Percentiles rank a stretch among this genome's conserved stretches.
Evolutionary conservation across 2,329 filamentous ascomycete genomes (phyloP).

Genomic region (Diaporthe ampelina): DNA sequence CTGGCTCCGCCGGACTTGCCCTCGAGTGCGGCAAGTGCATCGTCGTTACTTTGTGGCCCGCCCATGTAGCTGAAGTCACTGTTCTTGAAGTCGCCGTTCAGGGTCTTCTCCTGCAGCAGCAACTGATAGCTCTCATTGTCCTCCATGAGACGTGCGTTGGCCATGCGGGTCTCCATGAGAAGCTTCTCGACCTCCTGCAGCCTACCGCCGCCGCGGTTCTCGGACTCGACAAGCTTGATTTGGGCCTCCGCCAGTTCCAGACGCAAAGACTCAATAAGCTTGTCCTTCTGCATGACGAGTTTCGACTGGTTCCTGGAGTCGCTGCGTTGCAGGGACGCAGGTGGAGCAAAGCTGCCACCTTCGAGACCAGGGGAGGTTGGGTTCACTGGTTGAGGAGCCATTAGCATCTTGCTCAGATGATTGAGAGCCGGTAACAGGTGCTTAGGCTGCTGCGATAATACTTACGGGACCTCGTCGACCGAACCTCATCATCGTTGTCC

Average conservation of each 20-base stretch:
- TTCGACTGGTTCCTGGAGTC: slow-evolving; percentile 92
- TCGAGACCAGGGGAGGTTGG: slow-evolving; percentile 79
- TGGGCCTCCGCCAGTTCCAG: slow-evolving; percentile 95
- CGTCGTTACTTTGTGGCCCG: slow-evolving; percentile 69
- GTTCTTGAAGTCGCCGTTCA: slow-evolving; percentile 92
- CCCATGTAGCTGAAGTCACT: slow-evolving; percentile 82
- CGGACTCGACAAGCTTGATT: slow-evolving; percentile 93
- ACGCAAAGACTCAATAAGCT: slow-evolving; percentile 91
- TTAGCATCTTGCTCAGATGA: slow-evolving; percentile 9
- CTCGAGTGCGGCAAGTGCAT: slow-evolving; percentile 75
- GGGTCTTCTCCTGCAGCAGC: slow-evolving; percentile 91
- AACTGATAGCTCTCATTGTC: slow-evolving; percentile 99
- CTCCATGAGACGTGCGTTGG: slow-evolving; percentile 96
- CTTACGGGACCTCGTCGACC: slow-evolving; percentile 72
- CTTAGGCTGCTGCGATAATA: slow-evolving; percentile 32
- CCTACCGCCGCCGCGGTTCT: slow-evolving; percentile 90
- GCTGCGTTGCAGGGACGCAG: slow-evolving; percentile 86
- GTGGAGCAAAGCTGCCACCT: slow-evolving; percentile 85
- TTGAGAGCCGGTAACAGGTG: not conserved
- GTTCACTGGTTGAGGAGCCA: slow-evolving; percentile 50
- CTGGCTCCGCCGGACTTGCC: slow-evolving; percentile 66
- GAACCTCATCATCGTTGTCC: slow-evolving; percentile 71
- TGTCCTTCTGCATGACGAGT: slow-evolving; percentile 93
- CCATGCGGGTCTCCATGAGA: slow-evolving; percentile 92
- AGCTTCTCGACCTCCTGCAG: slow-evolving; percentile 91